These are phyloP conservation scores for Paramecium bursaria DNA, from an alignment of 73 alveolate species.

Conservation along the genomic window DNA sequence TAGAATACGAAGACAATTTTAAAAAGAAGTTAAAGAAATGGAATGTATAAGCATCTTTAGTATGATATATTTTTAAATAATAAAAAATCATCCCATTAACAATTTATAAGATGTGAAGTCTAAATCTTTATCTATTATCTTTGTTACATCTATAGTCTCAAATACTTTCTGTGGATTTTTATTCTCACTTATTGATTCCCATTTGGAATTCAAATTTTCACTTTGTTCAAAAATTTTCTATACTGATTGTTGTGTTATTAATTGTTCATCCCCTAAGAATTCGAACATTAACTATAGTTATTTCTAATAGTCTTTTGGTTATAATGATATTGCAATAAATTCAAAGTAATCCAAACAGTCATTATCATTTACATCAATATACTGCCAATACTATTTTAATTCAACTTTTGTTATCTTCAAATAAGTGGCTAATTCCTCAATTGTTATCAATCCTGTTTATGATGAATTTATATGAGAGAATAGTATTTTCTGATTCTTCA, in stretches of 20 bases:
- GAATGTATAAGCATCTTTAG: slow-evolving; percentile 48
- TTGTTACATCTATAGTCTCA: slow-evolving; percentile 39
- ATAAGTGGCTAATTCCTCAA: slow-evolving; percentile 42
- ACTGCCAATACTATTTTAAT: slow-evolving; percentile 5
- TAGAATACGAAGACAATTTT: slow-evolving; percentile 35
- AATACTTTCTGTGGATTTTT: neutral
- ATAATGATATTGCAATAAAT: slow-evolving; percentile 35
- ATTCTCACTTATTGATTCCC: slow-evolving; percentile 19
- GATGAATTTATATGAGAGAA: slow-evolving; percentile 8
- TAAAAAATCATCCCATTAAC: slow-evolving; percentile 17
- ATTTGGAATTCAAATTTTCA: slow-evolving; percentile 12
- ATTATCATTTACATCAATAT: slow-evolving; percentile 20
- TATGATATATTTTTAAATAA: slow-evolving; percentile 28
- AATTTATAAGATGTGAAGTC: slow-evolving; percentile 5
- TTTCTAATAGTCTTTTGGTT: slow-evolving; percentile 35
- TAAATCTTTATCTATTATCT: slow-evolving; percentile 39
- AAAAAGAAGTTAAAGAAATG: slow-evolving; percentile 31
- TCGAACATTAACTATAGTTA: slow-evolving; percentile 35
- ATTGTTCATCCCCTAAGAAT: neutral
- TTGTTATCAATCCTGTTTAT: slow-evolving; percentile 34
- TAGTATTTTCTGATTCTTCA: neutral
- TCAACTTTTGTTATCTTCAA: slow-evolving; percentile 6
- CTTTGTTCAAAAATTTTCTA: slow-evolving; percentile 20
- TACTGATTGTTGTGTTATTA: neutral
- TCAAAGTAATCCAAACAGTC: slow-evolving; percentile 47